phyloP scores from a whole-genome alignment of 1,139 yeast species.

The Magnusiomyces suaveolens region DNA sequence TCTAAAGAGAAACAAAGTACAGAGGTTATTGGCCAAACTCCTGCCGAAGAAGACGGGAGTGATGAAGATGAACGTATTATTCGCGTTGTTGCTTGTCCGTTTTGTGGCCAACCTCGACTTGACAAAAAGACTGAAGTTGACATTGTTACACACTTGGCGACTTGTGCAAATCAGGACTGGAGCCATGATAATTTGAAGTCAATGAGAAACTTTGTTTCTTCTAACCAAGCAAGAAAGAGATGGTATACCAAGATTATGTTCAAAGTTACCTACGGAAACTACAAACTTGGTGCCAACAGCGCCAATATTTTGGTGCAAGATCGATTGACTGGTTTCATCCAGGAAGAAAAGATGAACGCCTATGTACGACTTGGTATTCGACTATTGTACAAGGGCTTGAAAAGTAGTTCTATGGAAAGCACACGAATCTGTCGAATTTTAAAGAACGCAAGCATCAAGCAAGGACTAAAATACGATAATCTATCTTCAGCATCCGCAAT shows the following conservation, averaged over 20 bases:
- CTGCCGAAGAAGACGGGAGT: background rate
- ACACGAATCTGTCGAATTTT: conserved; percentile 50
- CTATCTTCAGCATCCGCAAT: conserved; percentile 60
- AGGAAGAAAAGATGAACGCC: conserved; percentile 88
- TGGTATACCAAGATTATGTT: conserved; percentile 82
- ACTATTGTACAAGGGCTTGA: conserved; percentile 65
- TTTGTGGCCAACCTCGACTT: conserved; percentile 57
- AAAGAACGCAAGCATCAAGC: conserved; percentile 59
- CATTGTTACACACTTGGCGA: conserved; percentile 74
- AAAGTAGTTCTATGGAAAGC: conserved; percentile 43
- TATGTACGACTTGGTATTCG: conserved; percentile 84
- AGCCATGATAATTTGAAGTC: conserved; percentile 56
- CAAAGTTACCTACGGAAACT: conserved; percentile 80
- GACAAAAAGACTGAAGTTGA: conserved; percentile 51
- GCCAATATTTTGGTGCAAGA: conserved; percentile 94
- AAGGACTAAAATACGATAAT: conserved; percentile 74
- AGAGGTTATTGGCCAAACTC: background rate
- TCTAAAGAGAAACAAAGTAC: background rate
- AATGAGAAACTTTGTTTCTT: conserved; percentile 64
- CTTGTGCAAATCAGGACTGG: conserved; percentile 76
- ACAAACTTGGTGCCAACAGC: conserved; percentile 78
- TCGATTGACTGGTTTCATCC: conserved; percentile 70
- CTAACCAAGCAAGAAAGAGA: conserved; percentile 72
- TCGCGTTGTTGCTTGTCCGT: conserved; percentile 62
- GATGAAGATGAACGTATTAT: conserved; percentile 37